phyloP scores from a whole-genome alignment of 805 yeast genomes.

The Wickerhamomyces hampshirensis region DNA sequence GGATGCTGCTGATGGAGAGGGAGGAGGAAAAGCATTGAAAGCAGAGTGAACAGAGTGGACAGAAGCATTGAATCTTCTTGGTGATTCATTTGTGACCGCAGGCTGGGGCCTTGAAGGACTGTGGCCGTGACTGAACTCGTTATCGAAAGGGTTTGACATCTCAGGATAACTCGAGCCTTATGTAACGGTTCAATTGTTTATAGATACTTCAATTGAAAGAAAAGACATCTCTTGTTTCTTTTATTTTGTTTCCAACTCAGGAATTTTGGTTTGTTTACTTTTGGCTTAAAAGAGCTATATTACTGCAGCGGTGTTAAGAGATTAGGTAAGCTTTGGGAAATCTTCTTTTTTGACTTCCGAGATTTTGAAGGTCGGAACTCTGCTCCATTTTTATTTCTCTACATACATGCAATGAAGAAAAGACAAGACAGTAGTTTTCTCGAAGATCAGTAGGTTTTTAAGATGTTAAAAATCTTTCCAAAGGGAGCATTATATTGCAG shows the following conservation, averaged over 20 bases:
- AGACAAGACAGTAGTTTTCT: too few relatives aligned
- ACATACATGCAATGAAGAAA: too few relatives aligned
- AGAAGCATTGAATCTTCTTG: slow-evolving; percentile 15
- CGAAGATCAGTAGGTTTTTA: too few relatives aligned
- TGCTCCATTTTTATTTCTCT: neutral
- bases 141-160: slow-evolving; percentile 27
- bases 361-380: neutral
- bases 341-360: neutral
- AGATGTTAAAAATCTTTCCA: slow-evolving; percentile 11
- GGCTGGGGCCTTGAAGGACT: slow-evolving; percentile 21
- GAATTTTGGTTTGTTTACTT: slow-evolving; percentile 16
- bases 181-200: too few relatives aligned
- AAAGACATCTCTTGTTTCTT: neutral
- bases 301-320: neutral
- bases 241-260: slow-evolving; percentile 5
- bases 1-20: slow-evolving; percentile 6
- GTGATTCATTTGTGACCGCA: slow-evolving; percentile 17
- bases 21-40: slow-evolving; percentile 15
- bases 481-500: slow-evolving; percentile 4
- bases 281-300: slow-evolving; percentile 17
- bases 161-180: too few relatives aligned
- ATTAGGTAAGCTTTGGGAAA: neutral
- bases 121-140: slow-evolving; percentile 13
- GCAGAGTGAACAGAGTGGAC: slow-evolving; percentile 4
- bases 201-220: too few relatives aligned